Evolutionary conservation across 1,284 basidiomycete genomes (phyloP).

Genomic region (Stereum hirsutum): DNA sequence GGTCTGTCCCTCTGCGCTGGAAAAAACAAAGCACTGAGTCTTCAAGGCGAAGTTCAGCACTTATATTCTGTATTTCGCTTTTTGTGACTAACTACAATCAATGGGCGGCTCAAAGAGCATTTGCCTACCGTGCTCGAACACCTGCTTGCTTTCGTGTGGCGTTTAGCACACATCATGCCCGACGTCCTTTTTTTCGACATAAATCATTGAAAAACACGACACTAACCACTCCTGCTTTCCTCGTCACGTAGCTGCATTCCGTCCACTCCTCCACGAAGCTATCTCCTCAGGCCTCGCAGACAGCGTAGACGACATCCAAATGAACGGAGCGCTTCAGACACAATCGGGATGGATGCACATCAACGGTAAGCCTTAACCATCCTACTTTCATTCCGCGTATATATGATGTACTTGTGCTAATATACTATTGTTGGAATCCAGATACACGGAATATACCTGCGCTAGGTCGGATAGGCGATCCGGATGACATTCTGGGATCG

Average conservation of each 20-base stretch:
- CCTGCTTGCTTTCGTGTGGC: too few relatives aligned
- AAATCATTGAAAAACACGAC: too few relatives aligned
- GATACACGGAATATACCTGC: conserved; percentile 67
- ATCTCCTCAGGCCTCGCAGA: conserved; percentile 44
- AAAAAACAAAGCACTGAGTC: too few relatives aligned
- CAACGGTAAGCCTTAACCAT: conserved; percentile 42
- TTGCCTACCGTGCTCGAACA: too few relatives aligned
- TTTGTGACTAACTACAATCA: too few relatives aligned
- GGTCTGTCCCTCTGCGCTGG: too few relatives aligned
- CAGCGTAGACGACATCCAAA: conserved; percentile 56
- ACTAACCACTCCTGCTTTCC: background rate
- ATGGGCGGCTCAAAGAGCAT: too few relatives aligned
- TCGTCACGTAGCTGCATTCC: conserved; percentile 40
- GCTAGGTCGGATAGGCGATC: conserved; percentile 63
- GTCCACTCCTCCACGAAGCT: conserved; percentile 47
- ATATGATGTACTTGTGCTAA: background rate
- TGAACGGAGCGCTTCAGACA: conserved; percentile 51
- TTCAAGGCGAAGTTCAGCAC: too few relatives aligned
- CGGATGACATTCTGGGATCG: conserved; percentile 71
- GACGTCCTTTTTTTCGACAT: too few relatives aligned
- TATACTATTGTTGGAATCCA: conserved; percentile 17
- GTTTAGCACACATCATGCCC: too few relatives aligned
- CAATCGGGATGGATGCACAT: conserved; percentile 79
- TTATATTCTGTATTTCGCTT: too few relatives aligned
- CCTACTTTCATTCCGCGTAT: background rate